These are phyloP conservation scores for Fusarium burgessii DNA, from an alignment of 2,329 filamentous ascomycete genomes.

Conservation along the genomic window DNA sequence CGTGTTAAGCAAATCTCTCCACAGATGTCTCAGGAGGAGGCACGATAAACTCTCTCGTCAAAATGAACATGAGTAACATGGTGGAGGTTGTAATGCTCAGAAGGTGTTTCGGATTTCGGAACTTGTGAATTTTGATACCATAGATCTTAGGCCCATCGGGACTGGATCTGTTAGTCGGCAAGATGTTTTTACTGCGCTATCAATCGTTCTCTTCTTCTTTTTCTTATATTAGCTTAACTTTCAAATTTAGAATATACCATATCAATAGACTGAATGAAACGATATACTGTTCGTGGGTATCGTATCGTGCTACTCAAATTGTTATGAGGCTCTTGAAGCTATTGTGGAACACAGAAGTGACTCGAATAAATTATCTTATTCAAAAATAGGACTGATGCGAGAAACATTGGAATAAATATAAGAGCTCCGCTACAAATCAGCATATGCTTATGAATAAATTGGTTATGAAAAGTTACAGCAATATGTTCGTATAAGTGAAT, in stretches of 20 bases:
- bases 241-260: background rate
- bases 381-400: background rate
- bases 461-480: background rate
- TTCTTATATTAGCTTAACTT: background rate
- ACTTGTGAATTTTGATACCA: slow-evolving; percentile 34
- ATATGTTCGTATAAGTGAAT: slow-evolving; percentile 17
- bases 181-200: background rate
- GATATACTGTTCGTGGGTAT: background rate
- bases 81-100: slow-evolving; percentile 4
- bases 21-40: slow-evolving; percentile 43
- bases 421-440: background rate
- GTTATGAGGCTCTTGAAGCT: background rate
- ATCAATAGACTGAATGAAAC: background rate
- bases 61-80: background rate
- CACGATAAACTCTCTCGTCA: background rate
- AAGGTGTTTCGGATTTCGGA: slow-evolving; percentile 19
- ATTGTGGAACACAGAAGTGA: background rate
- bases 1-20: slow-evolving; percentile 40
- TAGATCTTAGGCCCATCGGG: slow-evolving; percentile 4
- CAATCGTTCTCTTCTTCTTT: background rate
- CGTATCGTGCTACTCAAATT: background rate
- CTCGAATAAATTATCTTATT: background rate
- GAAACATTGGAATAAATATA: background rate
- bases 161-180: slow-evolving; percentile 2
- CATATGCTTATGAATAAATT: background rate